Evolutionary conservation across 352 stramenopile genomes (phyloP).

Genomic region (Blastocystis sp.): DNA sequence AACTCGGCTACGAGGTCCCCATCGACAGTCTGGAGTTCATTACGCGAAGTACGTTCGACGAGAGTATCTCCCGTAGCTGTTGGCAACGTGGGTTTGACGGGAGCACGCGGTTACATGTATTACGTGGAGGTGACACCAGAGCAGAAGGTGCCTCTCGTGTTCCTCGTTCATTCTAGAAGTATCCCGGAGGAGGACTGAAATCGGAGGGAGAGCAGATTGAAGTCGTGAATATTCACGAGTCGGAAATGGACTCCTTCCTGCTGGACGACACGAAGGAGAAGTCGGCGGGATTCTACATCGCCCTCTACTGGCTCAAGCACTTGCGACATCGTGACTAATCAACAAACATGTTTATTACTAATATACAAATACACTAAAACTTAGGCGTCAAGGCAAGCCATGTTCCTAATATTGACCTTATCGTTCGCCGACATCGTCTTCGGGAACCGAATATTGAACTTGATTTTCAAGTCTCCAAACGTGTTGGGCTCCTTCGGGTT

Average conservation of each 20-base stretch:
- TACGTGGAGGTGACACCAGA: slow-evolving; percentile 37
- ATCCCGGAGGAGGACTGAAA: slow-evolving; percentile 12
- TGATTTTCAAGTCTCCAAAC: slow-evolving; percentile 48
- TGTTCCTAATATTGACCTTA: slow-evolving; percentile 27
- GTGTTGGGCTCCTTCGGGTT: slow-evolving; percentile 42
- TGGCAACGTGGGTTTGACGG: slow-evolving; percentile 13
- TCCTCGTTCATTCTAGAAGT: not conserved
- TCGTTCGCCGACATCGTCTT: not conserved
- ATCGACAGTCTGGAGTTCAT: not conserved
- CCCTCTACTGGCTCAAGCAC: slow-evolving; percentile 26
- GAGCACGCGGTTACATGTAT: slow-evolving; percentile 11
- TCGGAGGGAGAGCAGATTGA: slow-evolving; percentile 48
- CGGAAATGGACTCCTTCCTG: slow-evolving; percentile 1
- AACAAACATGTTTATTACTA: not conserved
- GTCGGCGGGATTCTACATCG: slow-evolving; percentile 7
- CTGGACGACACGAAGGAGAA: slow-evolving; percentile 33
- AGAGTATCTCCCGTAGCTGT: not conserved
- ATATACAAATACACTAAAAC: not conserved
- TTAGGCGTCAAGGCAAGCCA: slow-evolving; percentile 5
- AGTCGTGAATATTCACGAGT: not conserved
- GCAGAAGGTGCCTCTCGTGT: not conserved
- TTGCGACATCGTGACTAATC: not conserved
- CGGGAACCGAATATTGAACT: slow-evolving; percentile 53
- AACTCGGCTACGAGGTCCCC: slow-evolving; percentile 31
- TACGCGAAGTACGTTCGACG: not conserved